Conservation (phyloP, 208 protist species). For the Entamoeba dispar region DNA sequence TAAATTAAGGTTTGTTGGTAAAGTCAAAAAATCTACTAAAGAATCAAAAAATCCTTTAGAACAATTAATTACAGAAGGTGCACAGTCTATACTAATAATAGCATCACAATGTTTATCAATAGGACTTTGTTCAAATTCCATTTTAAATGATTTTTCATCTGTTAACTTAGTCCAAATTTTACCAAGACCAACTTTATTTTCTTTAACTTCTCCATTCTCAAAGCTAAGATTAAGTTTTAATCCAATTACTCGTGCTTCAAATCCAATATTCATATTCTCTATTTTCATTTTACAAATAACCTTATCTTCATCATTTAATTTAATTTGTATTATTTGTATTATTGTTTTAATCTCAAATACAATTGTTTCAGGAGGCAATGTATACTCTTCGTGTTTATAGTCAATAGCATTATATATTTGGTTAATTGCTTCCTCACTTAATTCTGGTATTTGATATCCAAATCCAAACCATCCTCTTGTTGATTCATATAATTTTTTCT, state of each 20-base stretch:
- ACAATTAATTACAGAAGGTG: not conserved
- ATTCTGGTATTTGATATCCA: not conserved
- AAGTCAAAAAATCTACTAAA: not conserved
- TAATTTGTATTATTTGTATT: not conserved
- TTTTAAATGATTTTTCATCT: not conserved
- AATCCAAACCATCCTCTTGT: not conserved
- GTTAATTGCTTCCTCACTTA: not conserved
- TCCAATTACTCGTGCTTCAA: not conserved
- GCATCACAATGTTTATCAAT: not conserved
- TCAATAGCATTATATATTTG: not conserved
- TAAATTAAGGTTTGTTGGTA: not conserved
- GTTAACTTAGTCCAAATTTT: not conserved
- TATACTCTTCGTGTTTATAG: not conserved
- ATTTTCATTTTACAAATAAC: not conserved
- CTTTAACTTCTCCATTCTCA: not conserved
- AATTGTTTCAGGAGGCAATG: not conserved
- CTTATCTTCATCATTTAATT: not conserved
- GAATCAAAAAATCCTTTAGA: not conserved
- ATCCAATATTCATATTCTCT: not conserved
- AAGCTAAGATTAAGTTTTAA: not conserved
- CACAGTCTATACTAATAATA: not conserved
- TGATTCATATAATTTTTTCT: not conserved
- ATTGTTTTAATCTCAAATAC: not conserved
- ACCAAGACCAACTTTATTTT: not conserved
- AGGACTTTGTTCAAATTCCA: not conserved